A percentile compares a stretch with the other conserved stretches of the same genome.
phyloP scores from a whole-genome alignment of 2,329 filamentous ascomycete genomes.

The Alternaria viburni region DNA sequence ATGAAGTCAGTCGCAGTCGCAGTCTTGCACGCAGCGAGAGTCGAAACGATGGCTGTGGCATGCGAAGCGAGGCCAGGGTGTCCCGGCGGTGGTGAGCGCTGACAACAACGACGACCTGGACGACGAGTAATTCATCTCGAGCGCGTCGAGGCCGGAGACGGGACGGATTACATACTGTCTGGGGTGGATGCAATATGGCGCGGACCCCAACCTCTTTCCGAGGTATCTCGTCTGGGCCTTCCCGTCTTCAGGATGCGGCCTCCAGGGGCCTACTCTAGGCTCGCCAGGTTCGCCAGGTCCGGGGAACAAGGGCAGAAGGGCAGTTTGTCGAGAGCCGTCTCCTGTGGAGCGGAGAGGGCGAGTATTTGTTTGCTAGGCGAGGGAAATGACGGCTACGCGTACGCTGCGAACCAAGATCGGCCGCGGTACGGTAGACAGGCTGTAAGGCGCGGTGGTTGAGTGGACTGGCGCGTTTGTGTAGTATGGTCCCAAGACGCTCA shows the following conservation, averaged over 20 bases:
- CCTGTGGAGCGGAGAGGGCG: not conserved
- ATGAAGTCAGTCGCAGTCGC: not conserved
- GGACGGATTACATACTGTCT: constrained; percentile 8
- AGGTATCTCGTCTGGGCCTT: constrained; percentile 22
- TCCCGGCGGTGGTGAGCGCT: not conserved
- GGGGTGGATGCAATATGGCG: constrained; percentile 5
- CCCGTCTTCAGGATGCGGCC: constrained; percentile 21
- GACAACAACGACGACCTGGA: not conserved
- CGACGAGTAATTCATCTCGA: constrained; percentile 4
- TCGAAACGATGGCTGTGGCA: constrained; percentile 6
- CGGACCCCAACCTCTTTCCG: constrained; percentile 12
- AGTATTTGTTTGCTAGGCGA: not conserved
- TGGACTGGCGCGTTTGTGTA: constrained; percentile 2
- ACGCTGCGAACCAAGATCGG: not conserved
- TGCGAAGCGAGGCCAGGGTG: constrained; percentile 6
- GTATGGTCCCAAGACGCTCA: constrained; percentile 1
- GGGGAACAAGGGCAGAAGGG: constrained; percentile 12
- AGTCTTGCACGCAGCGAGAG: not conserved
- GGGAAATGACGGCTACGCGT: not conserved
- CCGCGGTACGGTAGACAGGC: not conserved
- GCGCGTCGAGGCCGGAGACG: constrained; percentile 4
- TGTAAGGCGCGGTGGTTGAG: constrained; percentile 5
- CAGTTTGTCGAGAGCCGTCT: not conserved
- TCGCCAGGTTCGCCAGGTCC: constrained; percentile 12
- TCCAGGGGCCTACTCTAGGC: constrained; percentile 21